These are phyloP conservation scores for Globisporangium emineosum DNA, from an alignment of 352 stramenopile genomes.

Conservation along the genomic window DNA sequence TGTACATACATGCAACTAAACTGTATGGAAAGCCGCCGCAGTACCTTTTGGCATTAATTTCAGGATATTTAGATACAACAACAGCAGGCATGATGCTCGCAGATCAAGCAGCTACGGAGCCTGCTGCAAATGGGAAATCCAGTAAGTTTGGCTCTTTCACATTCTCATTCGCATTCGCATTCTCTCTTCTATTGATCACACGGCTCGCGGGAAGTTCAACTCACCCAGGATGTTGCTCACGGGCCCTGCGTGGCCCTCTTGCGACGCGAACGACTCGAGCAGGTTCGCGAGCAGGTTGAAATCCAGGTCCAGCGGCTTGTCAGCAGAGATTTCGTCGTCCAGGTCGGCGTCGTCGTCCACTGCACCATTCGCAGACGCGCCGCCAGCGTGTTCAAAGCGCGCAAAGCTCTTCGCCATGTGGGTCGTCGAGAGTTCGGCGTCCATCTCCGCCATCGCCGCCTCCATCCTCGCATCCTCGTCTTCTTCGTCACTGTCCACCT, in stretches of 20 bases:
- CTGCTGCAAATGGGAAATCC: not conserved
- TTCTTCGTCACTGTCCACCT: conserved; percentile 33
- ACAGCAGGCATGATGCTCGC: not conserved
- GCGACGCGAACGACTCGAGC: conserved; percentile 76
- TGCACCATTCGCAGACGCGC: not conserved
- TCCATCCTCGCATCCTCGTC: conserved; percentile 43
- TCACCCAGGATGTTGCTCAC: conserved; percentile 77
- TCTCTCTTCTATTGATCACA: not conserved
- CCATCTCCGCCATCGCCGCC: conserved; percentile 74
- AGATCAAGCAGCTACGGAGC: not conserved
- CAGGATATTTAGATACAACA: not conserved
- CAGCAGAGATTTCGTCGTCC: conserved; percentile 21
- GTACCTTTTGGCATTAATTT: not conserved
- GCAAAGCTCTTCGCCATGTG: conserved; percentile 62
- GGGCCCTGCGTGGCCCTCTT: conserved; percentile 66
- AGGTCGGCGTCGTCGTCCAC: not conserved
- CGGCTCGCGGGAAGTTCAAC: conserved; percentile 30
- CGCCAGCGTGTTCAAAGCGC: conserved; percentile 16
- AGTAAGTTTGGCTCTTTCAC: not conserved
- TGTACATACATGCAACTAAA: not conserved
- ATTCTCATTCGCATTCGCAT: not conserved
- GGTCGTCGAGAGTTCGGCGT: conserved; percentile 51
- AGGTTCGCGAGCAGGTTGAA: conserved; percentile 83
- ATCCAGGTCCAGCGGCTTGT: conserved; percentile 68
- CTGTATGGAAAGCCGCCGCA: not conserved